These are phyloP conservation scores for Kuraishia ogatae DNA, from an alignment of 805 yeast species.

Conservation along the genomic window DNA sequence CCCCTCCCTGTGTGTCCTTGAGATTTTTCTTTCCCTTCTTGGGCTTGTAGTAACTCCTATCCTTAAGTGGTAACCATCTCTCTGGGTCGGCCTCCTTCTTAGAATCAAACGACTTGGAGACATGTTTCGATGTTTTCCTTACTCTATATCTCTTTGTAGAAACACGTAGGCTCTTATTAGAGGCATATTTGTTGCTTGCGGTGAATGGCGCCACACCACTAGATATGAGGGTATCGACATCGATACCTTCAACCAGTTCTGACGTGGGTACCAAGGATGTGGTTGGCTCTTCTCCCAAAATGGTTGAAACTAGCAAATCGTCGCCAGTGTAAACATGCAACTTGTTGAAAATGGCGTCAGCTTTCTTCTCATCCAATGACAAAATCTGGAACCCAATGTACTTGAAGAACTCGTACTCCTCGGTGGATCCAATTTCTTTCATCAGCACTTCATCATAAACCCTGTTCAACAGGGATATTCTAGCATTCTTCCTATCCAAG, in stretches of 20 bases:
- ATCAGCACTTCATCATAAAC: constrained; percentile 17
- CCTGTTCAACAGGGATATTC: constrained; percentile 20
- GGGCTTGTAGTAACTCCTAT: constrained; percentile 76
- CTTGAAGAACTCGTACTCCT: constrained; percentile 20
- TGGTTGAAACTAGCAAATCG: constrained; percentile 13
- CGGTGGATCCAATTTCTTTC: constrained; percentile 6
- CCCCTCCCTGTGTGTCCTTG: constrained; percentile 56
- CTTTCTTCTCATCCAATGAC: constrained; percentile 21
- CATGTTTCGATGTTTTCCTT: constrained; percentile 19
- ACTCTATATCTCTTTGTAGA: constrained; percentile 14
- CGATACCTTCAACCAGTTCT: constrained; percentile 19
- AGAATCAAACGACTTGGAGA: constrained; percentile 14
- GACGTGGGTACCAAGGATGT: constrained; percentile 13
- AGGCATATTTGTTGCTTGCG: constrained; percentile 4
- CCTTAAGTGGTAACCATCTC: constrained; percentile 88
- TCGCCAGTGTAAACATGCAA: constrained; percentile 10
- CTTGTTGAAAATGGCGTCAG: constrained; percentile 20
- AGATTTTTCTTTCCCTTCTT: constrained; percentile 54
- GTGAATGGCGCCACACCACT: constrained; percentile 19
- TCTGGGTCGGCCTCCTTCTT: constrained; percentile 46
- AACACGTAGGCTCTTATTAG: constrained; percentile 2
- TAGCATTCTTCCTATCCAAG: constrained; percentile 27
- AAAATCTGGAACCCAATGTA: constrained; percentile 28
- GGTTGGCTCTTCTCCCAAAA: constrained; percentile 9
- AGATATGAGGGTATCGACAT: constrained; percentile 20